phyloP scores from a whole-genome alignment of 345 rosid species.

The Citrus reticulata region DNA sequence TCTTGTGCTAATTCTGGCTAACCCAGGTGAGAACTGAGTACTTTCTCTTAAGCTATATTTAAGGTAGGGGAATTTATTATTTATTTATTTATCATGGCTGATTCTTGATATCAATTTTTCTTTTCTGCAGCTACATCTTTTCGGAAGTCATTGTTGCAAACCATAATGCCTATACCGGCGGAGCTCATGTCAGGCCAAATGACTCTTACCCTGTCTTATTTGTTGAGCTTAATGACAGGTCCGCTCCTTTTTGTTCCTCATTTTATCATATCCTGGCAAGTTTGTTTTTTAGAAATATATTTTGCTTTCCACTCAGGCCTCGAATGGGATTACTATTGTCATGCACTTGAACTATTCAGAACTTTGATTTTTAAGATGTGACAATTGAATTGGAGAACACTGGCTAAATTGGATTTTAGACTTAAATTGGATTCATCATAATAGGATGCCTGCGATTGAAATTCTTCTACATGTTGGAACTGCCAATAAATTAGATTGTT shows the following conservation, averaged over 20 bases:
- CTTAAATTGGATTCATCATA: too few relatives aligned
- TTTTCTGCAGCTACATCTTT: slow-evolving; percentile 69
- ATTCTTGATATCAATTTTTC: background rate
- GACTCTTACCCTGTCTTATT: slow-evolving; percentile 20
- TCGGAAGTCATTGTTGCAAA: slow-evolving; percentile 43
- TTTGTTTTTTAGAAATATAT: background rate
- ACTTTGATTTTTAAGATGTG: background rate
- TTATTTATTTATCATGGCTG: too few relatives aligned
- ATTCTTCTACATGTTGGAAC: too few relatives aligned
- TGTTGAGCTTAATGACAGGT: slow-evolving; percentile 54
- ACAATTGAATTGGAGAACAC: background rate
- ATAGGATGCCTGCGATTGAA: background rate
- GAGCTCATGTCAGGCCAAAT: slow-evolving; percentile 39
- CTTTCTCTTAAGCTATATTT: too few relatives aligned
- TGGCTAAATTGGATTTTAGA: background rate
- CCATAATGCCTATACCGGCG: slow-evolving; percentile 39
- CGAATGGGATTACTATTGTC: background rate
- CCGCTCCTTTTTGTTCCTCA: slow-evolving; percentile 7
- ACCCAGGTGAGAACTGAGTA: slow-evolving; percentile 50
- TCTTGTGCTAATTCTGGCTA: slow-evolving; percentile 62
- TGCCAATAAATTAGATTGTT: too few relatives aligned
- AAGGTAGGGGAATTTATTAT: too few relatives aligned
- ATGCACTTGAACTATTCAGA: background rate
- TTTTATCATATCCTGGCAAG: background rate
- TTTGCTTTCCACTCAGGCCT: background rate